These are phyloP conservation scores for Naumovozyma dairenensis DNA, from an alignment of 805 yeast species.

Conservation along the genomic window DNA sequence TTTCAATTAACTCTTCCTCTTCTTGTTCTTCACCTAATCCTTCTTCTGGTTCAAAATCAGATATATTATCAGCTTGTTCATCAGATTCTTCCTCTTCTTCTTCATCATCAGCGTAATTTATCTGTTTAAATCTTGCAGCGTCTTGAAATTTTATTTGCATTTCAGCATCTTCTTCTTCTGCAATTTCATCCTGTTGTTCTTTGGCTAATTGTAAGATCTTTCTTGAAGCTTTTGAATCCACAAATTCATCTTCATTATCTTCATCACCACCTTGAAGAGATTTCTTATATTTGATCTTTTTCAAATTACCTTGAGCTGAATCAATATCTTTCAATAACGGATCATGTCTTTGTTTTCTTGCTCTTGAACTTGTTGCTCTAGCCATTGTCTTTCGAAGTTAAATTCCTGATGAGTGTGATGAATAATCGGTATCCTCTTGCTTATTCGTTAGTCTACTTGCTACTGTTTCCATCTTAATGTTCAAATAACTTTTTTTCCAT, in stretches of 20 bases:
- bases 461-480: no score
- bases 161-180: conserved; percentile 46
- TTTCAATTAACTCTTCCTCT: conserved; percentile 52
- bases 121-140: conserved; percentile 26
- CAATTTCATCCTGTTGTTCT: conserved; percentile 87
- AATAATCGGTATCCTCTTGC: no score
- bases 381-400: no score
- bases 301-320: conserved; percentile 63
- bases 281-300: conserved; percentile 32
- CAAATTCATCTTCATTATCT: conserved; percentile 43
- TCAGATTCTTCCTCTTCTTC: conserved; percentile 43
- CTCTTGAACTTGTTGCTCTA: conserved; percentile 44
- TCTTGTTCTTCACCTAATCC: conserved; percentile 38
- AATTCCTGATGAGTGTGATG: neutral
- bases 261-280: conserved; percentile 28
- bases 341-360: conserved; percentile 57
- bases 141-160: conserved; percentile 23
- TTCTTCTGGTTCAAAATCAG: conserved; percentile 44
- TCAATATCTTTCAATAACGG: conserved; percentile 73
- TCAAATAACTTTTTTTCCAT: neutral
- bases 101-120: conserved; percentile 39
- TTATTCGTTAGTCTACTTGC: no score
- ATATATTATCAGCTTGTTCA: conserved; percentile 34
- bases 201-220: conserved; percentile 81
- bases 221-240: conserved; percentile 77